Evolutionary conservation across 2,329 filamentous ascomycete genomes (phyloP).

Genomic region (Paramyrothecium sp.): DNA sequence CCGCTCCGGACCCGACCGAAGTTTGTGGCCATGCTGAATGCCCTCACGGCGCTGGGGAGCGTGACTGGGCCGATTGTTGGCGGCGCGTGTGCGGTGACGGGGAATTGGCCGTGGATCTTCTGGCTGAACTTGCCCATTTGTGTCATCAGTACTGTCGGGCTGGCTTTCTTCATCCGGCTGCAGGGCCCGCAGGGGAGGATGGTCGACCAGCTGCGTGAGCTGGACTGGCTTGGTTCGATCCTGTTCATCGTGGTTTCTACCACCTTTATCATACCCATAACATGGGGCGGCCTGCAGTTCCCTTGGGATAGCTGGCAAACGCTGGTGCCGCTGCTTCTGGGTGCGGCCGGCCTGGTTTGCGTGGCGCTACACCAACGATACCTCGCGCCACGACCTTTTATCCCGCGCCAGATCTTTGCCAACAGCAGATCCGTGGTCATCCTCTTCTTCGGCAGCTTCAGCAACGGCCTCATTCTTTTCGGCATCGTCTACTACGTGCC

Average conservation of each 20-base stretch:
- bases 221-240: neutral
- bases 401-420: neutral
- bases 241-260: neutral
- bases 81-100: neutral
- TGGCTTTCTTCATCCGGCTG: neutral
- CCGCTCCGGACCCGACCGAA: neutral
- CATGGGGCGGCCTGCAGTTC: neutral
- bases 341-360: neutral
- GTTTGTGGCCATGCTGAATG: neutral
- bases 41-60: neutral
- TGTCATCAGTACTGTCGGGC: no score
- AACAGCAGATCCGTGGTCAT: neutral
- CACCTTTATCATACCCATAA: neutral
- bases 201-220: neutral
- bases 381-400: neutral
- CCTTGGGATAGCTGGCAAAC: neutral
- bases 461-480: neutral
- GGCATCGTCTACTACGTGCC: neutral
- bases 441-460: neutral
- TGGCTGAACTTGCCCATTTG: neutral
- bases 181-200: neutral
- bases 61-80: neutral
- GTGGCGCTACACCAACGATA: neutral
- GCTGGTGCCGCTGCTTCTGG: neutral
- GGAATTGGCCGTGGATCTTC: neutral